phyloP scores from a whole-genome alignment of 306 rosid species.

The Cucurbita ficifolia region DNA sequence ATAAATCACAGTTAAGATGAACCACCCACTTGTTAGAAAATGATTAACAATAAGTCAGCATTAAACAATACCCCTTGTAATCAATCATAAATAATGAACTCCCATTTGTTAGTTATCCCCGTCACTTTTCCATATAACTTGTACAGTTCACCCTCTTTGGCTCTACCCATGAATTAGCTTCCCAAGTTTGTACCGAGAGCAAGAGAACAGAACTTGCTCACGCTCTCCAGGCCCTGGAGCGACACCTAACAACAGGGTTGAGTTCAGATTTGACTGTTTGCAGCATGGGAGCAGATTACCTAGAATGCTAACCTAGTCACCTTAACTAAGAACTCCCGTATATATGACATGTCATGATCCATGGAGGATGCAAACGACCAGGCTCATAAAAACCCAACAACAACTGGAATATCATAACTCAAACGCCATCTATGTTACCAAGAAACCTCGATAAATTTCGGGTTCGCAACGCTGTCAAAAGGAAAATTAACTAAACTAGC shows the following conservation, averaged over 20 bases:
- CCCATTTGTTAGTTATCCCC: neutral
- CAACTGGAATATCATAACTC: neutral
- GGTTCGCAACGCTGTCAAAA: neutral
- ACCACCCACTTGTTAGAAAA: neutral
- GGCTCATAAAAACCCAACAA: neutral
- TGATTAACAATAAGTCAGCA: neutral
- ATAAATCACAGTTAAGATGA: neutral
- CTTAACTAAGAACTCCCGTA: neutral
- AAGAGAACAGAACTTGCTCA: too few species aligned
- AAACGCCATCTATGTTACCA: neutral
- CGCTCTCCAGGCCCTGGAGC: too few species aligned
- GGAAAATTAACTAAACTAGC: neutral
- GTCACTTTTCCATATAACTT: neutral
- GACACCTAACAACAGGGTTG: too few species aligned
- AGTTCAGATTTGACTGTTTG: too few species aligned
- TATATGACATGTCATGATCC: neutral
- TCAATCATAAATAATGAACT: neutral
- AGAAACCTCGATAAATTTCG: neutral
- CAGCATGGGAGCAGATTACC: too few species aligned
- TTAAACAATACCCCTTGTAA: neutral
- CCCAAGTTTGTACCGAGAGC: too few species aligned
- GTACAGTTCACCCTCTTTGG: too few species aligned
- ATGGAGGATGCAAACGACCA: neutral
- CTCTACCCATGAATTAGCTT: too few species aligned
- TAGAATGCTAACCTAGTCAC: neutral